Conservation (phyloP, 1,284 basidiomycete genomes). For the Leccinum proximum region DNA sequence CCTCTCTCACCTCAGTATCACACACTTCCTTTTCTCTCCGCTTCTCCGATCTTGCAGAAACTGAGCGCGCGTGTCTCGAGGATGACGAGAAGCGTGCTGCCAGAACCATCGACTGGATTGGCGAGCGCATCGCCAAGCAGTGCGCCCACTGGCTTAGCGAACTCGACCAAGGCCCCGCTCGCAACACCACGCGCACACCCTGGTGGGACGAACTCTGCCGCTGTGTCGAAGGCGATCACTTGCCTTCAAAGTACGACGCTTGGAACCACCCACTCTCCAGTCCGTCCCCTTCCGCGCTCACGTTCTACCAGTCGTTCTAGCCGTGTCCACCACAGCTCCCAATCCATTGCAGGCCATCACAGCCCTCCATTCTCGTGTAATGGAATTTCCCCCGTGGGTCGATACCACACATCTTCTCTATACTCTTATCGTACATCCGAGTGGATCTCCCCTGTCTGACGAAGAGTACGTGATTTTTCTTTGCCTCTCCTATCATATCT, state of each 20-base stretch:
- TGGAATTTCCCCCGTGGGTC: constrained; percentile 76
- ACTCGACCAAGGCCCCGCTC: constrained; percentile 39
- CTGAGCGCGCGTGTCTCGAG: constrained; percentile 68
- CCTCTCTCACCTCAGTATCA: constrained; percentile 60
- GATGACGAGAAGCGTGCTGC: constrained; percentile 74
- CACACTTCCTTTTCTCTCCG: constrained; percentile 70
- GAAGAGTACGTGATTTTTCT: constrained; percentile 61
- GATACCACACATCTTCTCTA: constrained; percentile 66
- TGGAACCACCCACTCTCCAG: constrained; percentile 84
- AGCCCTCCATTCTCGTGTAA: constrained; percentile 56
- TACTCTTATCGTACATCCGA: constrained; percentile 72
- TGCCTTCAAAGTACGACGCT: constrained; percentile 64
- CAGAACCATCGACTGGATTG: constrained; percentile 79
- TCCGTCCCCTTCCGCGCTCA: constrained; percentile 37
- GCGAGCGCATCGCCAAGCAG: constrained; percentile 57
- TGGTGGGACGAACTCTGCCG: constrained; percentile 83
- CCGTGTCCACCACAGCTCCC: constrained; percentile 71
- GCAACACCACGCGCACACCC: constrained; percentile 50
- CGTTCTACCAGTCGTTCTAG: constrained; percentile 57
- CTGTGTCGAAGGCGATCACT: constrained; percentile 72
- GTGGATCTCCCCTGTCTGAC: constrained; percentile 62
- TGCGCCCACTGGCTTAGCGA: constrained; percentile 68
- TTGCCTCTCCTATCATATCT: neutral
- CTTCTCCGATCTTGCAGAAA: constrained; percentile 69
- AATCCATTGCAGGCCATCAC: constrained; percentile 78